Base-by-base conservation (phyloP, 768 basidiomycete species). In the Zangia roseola region DNA sequence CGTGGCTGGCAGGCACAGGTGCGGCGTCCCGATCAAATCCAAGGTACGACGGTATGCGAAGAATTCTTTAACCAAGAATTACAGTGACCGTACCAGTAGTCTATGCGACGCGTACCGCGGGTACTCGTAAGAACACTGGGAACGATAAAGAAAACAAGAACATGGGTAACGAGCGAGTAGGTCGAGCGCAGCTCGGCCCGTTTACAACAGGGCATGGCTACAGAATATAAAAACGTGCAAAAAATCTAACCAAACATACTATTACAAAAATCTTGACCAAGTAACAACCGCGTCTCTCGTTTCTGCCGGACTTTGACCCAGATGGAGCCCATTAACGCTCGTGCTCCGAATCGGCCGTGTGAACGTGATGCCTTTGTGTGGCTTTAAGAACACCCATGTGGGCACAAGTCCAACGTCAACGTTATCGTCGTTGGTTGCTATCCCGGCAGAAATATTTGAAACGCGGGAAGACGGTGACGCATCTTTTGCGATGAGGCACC, bases 391-490 rank as follows among this genome's bases (percentile, higher is more conserved):
- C 61, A 80, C 83, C 86, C 88, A 91, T 6, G 84, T 80, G 10
- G 88, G 88, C 4, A 88, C 80, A 26, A 84, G 76, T 33, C 88
- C 88, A 16, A 88, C 64, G 61, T 89, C 86, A 30, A 83, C 70
- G 35, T 79, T 73, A 17, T 69, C 70, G 61, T 63, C 38, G 50
- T 45, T 20, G 17, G 37, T 55, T 26, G 40, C 53, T 30, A 30
- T 46, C 47, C 58, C 30, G 47, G 45, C 6, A 19, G 52, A 57
- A 25, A 53, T 19, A n/a, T 44, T 48, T 7, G 76, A 77, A 46
- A 72, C 72, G 49, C 30, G 68, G 1, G 75, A 76, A 55, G 73
- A 73, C 56, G 21, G 66, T 60, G 50, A 55, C 51, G 38, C 63
- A 51, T 84, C 79, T 24, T 84, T 73, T 17, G 79, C 82, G 43